These are phyloP conservation scores for Diutina catenulata DNA, from an alignment of 1,139 yeast species.

Conservation along the genomic window DNA sequence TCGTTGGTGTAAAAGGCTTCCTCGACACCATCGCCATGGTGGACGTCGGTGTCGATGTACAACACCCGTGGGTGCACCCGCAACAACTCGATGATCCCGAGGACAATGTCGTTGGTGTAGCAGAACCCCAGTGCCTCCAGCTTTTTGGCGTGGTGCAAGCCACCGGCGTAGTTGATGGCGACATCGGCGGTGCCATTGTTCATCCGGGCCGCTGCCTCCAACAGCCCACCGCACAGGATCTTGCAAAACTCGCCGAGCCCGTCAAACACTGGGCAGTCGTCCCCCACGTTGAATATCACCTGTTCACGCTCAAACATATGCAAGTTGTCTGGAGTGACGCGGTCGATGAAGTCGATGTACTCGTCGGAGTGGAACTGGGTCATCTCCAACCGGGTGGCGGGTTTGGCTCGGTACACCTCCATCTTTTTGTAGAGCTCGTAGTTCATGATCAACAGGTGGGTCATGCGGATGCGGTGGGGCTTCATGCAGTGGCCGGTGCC, in stretches of 20 bases:
- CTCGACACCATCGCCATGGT: slow-evolving; percentile 5
- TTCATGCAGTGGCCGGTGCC: slow-evolving; percentile 5
- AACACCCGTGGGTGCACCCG: slow-evolving; percentile 2
- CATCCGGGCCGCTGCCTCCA: slow-evolving; percentile 5
- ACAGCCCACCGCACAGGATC: slow-evolving; percentile 2
- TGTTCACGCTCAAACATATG: slow-evolving; percentile 5
- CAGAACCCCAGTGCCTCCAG: slow-evolving; percentile 5
- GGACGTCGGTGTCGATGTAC: slow-evolving; percentile 4
- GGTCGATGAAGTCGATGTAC: slow-evolving; percentile 3
- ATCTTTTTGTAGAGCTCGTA: slow-evolving; percentile 4
- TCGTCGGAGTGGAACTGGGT: slow-evolving; percentile 4
- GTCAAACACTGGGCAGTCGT: slow-evolving; percentile 4
- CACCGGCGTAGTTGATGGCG: slow-evolving; percentile 4
- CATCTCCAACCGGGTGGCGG: slow-evolving; percentile 3
- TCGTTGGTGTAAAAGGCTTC: slow-evolving; percentile 4
- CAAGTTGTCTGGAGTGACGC: slow-evolving; percentile 2
- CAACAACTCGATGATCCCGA: slow-evolving; percentile 3
- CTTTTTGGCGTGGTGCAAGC: slow-evolving; percentile 4
- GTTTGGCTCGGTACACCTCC: slow-evolving; percentile 5
- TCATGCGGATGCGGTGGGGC: slow-evolving; percentile 5
- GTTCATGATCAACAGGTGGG: slow-evolving; percentile 4
- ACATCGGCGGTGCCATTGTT: slow-evolving; percentile 4
- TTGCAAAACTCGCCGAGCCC: slow-evolving; percentile 4
- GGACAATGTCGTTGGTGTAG: slow-evolving; percentile 4
- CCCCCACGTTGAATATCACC: slow-evolving; percentile 3